These are phyloP conservation scores for Cercospora canescens DNA, from an alignment of 2,329 filamentous ascomycete genomes.

Conservation along the genomic window DNA sequence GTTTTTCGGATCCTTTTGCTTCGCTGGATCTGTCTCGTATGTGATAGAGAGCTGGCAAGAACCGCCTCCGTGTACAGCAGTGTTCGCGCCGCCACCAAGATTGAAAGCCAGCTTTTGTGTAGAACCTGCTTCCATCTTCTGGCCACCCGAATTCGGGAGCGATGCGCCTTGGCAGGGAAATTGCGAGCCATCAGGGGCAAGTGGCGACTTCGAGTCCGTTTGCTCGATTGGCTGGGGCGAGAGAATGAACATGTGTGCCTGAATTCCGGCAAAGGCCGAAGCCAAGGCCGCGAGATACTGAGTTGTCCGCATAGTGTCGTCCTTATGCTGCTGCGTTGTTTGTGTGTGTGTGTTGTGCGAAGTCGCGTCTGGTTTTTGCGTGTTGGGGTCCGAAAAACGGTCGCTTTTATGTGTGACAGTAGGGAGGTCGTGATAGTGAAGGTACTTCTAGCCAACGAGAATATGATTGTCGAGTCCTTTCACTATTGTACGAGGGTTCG, in stretches of 20 bases:
- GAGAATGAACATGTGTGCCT: slow-evolving; percentile 74
- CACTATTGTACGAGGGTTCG: background rate
- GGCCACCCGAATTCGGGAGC: slow-evolving; percentile 47
- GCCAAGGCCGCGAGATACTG: background rate
- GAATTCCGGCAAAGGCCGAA: background rate
- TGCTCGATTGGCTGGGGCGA: slow-evolving; percentile 63
- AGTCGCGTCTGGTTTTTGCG: background rate
- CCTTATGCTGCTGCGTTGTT: background rate
- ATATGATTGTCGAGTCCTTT: background rate
- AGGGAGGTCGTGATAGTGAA: background rate
- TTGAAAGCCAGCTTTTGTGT: slow-evolving; percentile 62
- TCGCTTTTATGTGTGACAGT: background rate
- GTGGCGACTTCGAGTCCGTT: slow-evolving; percentile 60
- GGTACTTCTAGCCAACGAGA: background rate
- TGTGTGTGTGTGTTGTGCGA: background rate
- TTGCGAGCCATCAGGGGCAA: slow-evolving; percentile 60
- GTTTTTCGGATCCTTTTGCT: slow-evolving; percentile 53
- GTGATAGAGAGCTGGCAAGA: slow-evolving; percentile 89
- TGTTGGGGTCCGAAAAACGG: background rate
- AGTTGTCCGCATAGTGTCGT: background rate
- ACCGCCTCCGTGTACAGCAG: slow-evolving; percentile 83
- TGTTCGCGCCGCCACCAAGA: slow-evolving; percentile 52
- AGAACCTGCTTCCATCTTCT: slow-evolving; percentile 64
- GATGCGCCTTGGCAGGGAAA: slow-evolving; percentile 80
- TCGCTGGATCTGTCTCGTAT: slow-evolving; percentile 69